A percentile compares a stretch with the other conserved stretches of the same genome.
Evolutionary conservation across 768 basidiomycete species (phyloP).

Genomic region (Mycena kentingensis): DNA sequence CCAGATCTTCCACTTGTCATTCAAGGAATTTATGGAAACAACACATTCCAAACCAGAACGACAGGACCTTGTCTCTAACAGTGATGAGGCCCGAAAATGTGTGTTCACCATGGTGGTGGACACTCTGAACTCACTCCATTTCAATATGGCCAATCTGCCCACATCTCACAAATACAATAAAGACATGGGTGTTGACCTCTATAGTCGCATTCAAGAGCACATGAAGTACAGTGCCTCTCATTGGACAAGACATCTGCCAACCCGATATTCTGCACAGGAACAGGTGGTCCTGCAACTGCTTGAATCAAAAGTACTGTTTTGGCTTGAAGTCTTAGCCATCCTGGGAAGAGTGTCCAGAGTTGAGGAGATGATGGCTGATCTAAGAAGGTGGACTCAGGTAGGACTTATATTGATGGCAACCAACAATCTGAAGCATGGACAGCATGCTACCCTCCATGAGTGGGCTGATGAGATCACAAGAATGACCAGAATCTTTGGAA

Average conservation of each 20-base stretch:
- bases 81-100: background rate
- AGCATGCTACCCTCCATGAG: background rate
- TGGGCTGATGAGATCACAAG: background rate
- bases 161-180: conserved; percentile 4
- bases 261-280: background rate
- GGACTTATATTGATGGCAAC: background rate
- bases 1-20: background rate
- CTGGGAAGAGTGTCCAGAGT: background rate
- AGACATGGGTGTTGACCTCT: background rate
- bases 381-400: background rate
- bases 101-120: background rate
- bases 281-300: background rate
- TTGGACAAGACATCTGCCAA: background rate
- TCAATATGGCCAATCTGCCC: conserved; percentile 9
- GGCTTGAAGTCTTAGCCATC: conserved; percentile 9
- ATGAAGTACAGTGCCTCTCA: background rate
- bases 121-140: background rate
- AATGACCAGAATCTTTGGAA: background rate
- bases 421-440: background rate
- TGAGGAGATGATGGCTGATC: background rate
- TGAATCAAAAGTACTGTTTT: background rate
- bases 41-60: background rate
- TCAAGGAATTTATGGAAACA: conserved; percentile 3
- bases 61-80: background rate
- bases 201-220: background rate